phyloP scores from a whole-genome alignment of 345 rosid genomes.

The Gynandropsis gynandra region DNA sequence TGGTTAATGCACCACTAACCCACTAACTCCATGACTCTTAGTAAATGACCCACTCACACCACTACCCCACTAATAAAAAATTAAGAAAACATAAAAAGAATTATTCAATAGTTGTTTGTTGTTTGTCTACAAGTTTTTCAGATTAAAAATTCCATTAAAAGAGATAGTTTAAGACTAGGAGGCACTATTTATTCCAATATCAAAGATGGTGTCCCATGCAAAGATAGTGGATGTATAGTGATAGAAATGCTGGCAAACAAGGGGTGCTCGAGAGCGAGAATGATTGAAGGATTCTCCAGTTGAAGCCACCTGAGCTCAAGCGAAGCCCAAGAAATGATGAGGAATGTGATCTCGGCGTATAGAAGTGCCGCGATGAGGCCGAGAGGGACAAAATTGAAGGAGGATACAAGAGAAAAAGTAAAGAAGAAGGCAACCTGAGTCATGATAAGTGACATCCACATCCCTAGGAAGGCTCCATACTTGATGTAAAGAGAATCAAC shows the following conservation, averaged over 20 bases:
- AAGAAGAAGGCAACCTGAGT: constrained; percentile 83
- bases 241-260: constrained; percentile 61
- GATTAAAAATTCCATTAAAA: constrained; percentile 81
- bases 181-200: constrained; percentile 59
- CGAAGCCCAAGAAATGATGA: constrained; percentile 65
- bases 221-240: constrained; percentile 50
- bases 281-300: constrained; percentile 56
- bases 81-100: no score
- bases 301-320: constrained; percentile 83
- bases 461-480: constrained; percentile 55
- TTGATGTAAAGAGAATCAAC: constrained; percentile 54
- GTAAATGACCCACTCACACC: no score
- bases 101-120: no score
- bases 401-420: constrained; percentile 36
- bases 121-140: no score
- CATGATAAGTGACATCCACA: constrained; percentile 57
- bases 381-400: constrained; percentile 46
- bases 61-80: no score
- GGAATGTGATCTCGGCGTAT: constrained; percentile 52
- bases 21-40: no score
- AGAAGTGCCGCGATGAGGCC: constrained; percentile 47
- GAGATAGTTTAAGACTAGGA: constrained; percentile 50
- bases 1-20: no score
- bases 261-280: constrained; percentile 66
- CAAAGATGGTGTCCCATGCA: constrained; percentile 71